phyloP scores from a whole-genome alignment of 2,329 filamentous ascomycete genomes.

The Fusarium incarnatum region DNA sequence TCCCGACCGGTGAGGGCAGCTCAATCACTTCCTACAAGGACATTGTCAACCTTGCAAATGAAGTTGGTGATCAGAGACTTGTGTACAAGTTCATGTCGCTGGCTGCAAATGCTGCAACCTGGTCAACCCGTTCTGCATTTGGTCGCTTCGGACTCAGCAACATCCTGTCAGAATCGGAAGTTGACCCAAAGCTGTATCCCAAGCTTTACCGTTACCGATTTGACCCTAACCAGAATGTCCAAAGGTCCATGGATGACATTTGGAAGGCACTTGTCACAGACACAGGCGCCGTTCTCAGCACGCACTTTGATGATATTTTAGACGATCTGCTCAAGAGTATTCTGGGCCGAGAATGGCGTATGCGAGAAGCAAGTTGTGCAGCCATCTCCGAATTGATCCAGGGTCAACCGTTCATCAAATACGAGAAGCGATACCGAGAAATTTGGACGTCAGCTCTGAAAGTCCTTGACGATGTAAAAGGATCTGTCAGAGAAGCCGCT shows the following conservation, averaged over 20 bases:
- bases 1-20: constrained; percentile 89
- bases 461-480: constrained; percentile 96
- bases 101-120: constrained; percentile 94
- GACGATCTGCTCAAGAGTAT: constrained; percentile 87
- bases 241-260: constrained; percentile 96
- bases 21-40: constrained; percentile 97
- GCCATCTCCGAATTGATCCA: constrained; percentile 90
- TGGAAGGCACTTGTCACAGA: constrained; percentile 98
- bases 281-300: constrained; percentile 77
- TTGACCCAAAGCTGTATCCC: constrained; percentile 94
- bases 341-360: constrained; percentile 91
- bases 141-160: constrained; percentile 92
- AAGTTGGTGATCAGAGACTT: constrained; percentile 95
- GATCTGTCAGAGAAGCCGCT: constrained; percentile 84
- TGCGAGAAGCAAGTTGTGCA: constrained; percentile 90
- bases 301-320: constrained; percentile 90
- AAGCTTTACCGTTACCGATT: constrained; percentile 96
- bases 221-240: constrained; percentile 93
- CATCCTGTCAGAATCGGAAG: constrained; percentile 86
- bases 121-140: constrained; percentile 97
- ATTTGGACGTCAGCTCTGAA: constrained; percentile 90
- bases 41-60: constrained; percentile 93
- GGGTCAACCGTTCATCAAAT: constrained; percentile 79
- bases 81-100: constrained; percentile 99
- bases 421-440: constrained; percentile 84